phyloP scores from a whole-genome alignment of 495 filamentous ascomycete genomes.

The Talaromyces proteolyticus region DNA sequence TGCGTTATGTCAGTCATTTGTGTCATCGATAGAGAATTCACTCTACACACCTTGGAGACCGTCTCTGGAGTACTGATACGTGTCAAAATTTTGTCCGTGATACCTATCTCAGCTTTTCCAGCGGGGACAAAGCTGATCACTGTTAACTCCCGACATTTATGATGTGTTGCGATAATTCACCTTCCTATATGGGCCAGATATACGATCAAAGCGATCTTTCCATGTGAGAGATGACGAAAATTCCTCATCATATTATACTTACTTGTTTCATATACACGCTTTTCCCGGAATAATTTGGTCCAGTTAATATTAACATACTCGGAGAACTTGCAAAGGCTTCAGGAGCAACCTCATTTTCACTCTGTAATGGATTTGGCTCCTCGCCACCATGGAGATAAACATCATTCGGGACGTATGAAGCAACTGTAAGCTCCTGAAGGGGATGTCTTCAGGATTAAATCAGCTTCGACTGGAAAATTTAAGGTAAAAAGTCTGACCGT shows the following conservation, averaged over 20 bases:
- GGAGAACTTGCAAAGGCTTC: constrained; percentile 28
- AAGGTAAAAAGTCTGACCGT: no score
- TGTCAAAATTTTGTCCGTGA: constrained; percentile 91
- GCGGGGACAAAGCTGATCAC: constrained; percentile 72
- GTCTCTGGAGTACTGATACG: constrained; percentile 84
- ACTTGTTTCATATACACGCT: constrained; percentile 92
- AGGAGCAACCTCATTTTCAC: background rate
- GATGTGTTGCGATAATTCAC: constrained; percentile 16
- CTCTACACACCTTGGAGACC: constrained; percentile 53
- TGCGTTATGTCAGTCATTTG: constrained; percentile 15
- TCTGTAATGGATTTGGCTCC: background rate
- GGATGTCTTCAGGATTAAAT: constrained; percentile 51
- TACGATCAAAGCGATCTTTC: constrained; percentile 72
- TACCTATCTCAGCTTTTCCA: constrained; percentile 67
- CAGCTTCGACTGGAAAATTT: no score
- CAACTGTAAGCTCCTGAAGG: constrained; percentile 81
- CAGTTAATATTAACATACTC: constrained; percentile 80
- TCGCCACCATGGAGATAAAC: constrained; percentile 62
- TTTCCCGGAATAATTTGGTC: constrained; percentile 95
- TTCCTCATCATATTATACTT: background rate
- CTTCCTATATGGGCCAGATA: constrained; percentile 90
- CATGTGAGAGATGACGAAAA: background rate
- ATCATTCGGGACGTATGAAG: constrained; percentile 83
- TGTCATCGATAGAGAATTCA: background rate
- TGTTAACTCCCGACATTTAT: constrained; percentile 3